Conservation (phyloP, 805 yeast species). For the Saturnispora diversa region DNA sequence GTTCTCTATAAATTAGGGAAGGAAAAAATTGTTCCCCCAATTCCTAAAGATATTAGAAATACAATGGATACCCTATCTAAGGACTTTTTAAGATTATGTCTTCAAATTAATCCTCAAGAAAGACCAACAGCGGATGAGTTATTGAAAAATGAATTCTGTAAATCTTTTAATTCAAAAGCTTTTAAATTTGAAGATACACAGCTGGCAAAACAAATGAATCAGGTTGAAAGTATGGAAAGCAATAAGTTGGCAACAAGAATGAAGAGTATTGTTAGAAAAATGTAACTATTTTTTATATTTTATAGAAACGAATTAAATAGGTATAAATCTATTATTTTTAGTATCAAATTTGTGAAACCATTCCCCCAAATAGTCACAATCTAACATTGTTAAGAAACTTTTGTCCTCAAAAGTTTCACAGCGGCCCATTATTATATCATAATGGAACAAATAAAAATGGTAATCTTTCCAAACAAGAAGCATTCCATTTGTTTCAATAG, state of each 20-base stretch:
- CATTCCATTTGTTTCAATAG: too few relatives aligned
- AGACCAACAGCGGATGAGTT: slow-evolving; percentile 81
- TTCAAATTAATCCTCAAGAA: slow-evolving; percentile 65
- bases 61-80: slow-evolving; percentile 57
- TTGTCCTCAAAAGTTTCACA: neutral
- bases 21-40: slow-evolving; percentile 81
- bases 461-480: neutral
- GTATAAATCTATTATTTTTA: slow-evolving; percentile 1
- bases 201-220: slow-evolving; percentile 26
- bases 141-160: slow-evolving; percentile 39
- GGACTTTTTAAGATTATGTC: slow-evolving; percentile 68
- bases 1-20: slow-evolving; percentile 88
- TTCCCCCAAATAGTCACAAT: slow-evolving; percentile 4
- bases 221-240: slow-evolving; percentile 17
- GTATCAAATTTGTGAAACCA: slow-evolving; percentile 5
- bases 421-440: too few relatives aligned
- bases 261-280: slow-evolving; percentile 16
- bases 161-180: slow-evolving; percentile 11
- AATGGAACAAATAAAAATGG: neutral
- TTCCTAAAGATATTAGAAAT: slow-evolving; percentile 77
- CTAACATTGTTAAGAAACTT: neutral
- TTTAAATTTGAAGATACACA: slow-evolving; percentile 28
- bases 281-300: slow-evolving; percentile 1
- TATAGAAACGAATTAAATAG: neutral
- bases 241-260: slow-evolving; percentile 11